Evolutionary conservation across 2,329 filamentous ascomycete species (phyloP), one percentile per base, ranked within the genome.

Genomic region (Alternaria gaisen): DNA sequence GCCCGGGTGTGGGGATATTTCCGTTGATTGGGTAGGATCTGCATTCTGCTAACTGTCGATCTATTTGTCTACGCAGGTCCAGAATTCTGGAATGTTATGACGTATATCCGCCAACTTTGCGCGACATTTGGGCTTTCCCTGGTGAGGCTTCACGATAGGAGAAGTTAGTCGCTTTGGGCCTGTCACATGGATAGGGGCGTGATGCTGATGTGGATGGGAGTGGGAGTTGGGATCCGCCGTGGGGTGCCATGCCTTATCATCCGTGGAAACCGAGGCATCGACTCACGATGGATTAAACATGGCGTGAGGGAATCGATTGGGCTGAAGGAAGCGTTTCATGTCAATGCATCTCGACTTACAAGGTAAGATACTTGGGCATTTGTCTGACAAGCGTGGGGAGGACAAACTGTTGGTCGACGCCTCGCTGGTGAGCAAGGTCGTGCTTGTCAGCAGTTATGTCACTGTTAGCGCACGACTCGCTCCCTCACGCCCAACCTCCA

Each of bases 231-330:
- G 46, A 56, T 16, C 44, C 38, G 48, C 53, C 53, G 67, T 70
- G 69, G 66, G 64, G 67, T 60, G 47, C 36, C 30, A 52, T 3
- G 28, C 56, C 66, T 68, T 66, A 66, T 67, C 66, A 59, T 61
- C 20, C 22, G 14, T 14, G 42, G 46, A 48, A 3, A 48, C 46
- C 14, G 30, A 48, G 30, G 32, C 46, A 26, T 26, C 46, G 46
- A 36, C 32, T 36, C 46, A 36, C 46, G 20, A 50, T 50, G 30
- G 46, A 50, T 16, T 14, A 12, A n/a, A 26, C 3, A 36, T 50
- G 32, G 46, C 30, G 30, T 50, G 32, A 38, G 24, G 46, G 32
- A 26, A 52, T 38, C 36, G 34, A 52, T 41, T 22, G 50, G 46
- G 32, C 46, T 50, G 30, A 50, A 36, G 46, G 32, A 50, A 38